Conservation (phyloP, 192 early-diverging fungal species). For the Podila epicladia region DNA sequence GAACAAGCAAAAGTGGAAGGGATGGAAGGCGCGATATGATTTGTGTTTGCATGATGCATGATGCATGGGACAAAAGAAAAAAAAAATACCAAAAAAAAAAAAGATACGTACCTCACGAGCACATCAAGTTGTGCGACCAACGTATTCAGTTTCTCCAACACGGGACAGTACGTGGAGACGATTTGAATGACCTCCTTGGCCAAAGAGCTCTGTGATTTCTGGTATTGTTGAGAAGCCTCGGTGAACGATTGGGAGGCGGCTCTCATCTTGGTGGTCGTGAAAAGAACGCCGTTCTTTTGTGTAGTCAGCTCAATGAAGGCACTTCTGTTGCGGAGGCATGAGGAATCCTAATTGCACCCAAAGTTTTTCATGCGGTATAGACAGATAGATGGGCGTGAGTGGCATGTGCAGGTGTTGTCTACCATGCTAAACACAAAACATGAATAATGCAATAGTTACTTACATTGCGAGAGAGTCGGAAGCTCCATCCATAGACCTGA, state of each 20-base stretch:
- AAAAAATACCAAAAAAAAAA: neutral
- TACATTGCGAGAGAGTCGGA: slow-evolving; percentile 79
- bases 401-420: neutral
- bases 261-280: slow-evolving; percentile 81
- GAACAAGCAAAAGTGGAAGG: neutral
- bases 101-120: slow-evolving; percentile 69
- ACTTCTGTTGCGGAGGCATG: slow-evolving; percentile 72
- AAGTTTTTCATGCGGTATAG: too few species aligned
- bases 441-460: neutral
- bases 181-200: slow-evolving; percentile 92
- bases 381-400: too few species aligned
- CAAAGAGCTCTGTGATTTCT: slow-evolving; percentile 72
- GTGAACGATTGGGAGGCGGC: slow-evolving; percentile 68
- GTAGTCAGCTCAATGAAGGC: slow-evolving; percentile 88
- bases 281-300: slow-evolving; percentile 88
- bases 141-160: slow-evolving; percentile 81
- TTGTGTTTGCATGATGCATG: slow-evolving; percentile 6
- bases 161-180: slow-evolving; percentile 84
- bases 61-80: neutral
- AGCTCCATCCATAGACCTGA: slow-evolving; percentile 82
- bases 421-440: neutral
- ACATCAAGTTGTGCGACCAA: slow-evolving; percentile 89
- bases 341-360: slow-evolving; percentile 60
- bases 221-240: slow-evolving; percentile 72
- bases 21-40: too few species aligned